phyloP scores from a whole-genome alignment of 345 rosid genomes.

The Boechera stricta region DNA sequence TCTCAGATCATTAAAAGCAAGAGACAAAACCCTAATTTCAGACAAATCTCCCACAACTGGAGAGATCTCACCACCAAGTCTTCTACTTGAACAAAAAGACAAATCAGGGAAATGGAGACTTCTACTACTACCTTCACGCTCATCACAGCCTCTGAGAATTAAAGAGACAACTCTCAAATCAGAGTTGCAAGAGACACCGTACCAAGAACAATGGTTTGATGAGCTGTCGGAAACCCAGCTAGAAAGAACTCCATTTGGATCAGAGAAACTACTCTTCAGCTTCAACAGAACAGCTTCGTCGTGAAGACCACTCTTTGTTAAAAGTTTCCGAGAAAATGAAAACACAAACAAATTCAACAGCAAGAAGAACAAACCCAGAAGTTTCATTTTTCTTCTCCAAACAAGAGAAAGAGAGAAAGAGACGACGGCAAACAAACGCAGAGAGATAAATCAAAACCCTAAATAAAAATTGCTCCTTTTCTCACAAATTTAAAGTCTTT shows the following conservation, averaged over 20 bases:
- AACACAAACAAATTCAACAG: conserved; percentile 30
- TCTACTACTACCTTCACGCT: background rate
- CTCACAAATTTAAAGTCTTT: background rate
- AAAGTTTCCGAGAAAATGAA: conserved; percentile 40
- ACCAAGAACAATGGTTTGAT: conserved; percentile 55
- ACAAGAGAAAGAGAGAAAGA: conserved; percentile 9
- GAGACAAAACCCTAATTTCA: conserved; percentile 55
- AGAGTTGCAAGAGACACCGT: conserved; percentile 57
- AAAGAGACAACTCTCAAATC: conserved; percentile 48
- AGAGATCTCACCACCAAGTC: conserved; percentile 51
- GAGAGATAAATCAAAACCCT: conserved; percentile 33
- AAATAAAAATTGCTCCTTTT: background rate
- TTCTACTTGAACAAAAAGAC: conserved; percentile 30
- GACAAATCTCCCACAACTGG: conserved; percentile 46
- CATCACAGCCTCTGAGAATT: conserved; percentile 46
- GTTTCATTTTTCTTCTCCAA: conserved; percentile 29
- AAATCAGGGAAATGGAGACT: conserved; percentile 29
- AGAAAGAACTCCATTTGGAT: conserved; percentile 54
- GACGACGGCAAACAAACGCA: background rate
- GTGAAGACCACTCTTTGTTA: conserved; percentile 18
- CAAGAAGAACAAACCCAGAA: conserved; percentile 35
- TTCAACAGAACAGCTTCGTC: conserved; percentile 45
- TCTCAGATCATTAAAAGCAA: conserved; percentile 53
- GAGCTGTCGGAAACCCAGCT: conserved; percentile 46
- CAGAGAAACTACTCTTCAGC: conserved; percentile 52